A percentile compares a stretch with the other conserved stretches of the same genome.
Conservation (phyloP, 805 yeast genomes). For the Sungouiozyma ichnusensis region DNA sequence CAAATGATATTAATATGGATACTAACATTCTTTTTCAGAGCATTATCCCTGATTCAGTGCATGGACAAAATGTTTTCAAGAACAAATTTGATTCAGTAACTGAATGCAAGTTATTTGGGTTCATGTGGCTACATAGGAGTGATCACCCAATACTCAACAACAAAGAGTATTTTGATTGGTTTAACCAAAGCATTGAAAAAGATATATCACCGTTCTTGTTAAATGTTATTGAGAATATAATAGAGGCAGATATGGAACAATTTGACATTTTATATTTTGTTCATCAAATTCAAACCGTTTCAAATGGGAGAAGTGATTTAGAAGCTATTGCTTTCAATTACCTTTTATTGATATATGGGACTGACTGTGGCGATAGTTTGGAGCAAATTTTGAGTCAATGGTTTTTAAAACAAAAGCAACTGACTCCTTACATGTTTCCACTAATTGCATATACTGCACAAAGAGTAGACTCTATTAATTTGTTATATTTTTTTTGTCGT, state of each 20-base stretch:
- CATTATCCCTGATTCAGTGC: neutral
- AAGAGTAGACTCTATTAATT: conserved; percentile 7
- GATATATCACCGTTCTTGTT: neutral
- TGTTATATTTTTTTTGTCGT: conserved; percentile 16
- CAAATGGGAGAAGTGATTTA: conserved; percentile 1
- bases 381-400: conserved; percentile 9
- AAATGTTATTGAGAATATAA: neutral
- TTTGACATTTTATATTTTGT: neutral
- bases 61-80: neutral
- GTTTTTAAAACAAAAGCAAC: conserved; percentile 8
- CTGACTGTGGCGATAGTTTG: conserved; percentile 6
- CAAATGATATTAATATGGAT: too few relatives aligned
- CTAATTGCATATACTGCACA: conserved; percentile 11
- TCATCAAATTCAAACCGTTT: neutral
- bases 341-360: conserved; percentile 9
- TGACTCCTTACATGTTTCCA: conserved; percentile 13
- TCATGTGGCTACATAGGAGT: conserved; percentile 12
- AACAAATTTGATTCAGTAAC: neutral
- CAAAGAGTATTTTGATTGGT: conserved; percentile 12
- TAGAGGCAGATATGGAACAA: neutral
- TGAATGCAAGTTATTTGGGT: conserved; percentile 6
- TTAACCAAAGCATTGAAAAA: conserved; percentile 1
- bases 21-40: neutral
- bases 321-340: conserved; percentile 5
- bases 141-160: conserved; percentile 11